These are phyloP conservation scores for Neofusicoccum parvum DNA, from an alignment of 2,329 filamentous ascomycete species.

Conservation along the genomic window DNA sequence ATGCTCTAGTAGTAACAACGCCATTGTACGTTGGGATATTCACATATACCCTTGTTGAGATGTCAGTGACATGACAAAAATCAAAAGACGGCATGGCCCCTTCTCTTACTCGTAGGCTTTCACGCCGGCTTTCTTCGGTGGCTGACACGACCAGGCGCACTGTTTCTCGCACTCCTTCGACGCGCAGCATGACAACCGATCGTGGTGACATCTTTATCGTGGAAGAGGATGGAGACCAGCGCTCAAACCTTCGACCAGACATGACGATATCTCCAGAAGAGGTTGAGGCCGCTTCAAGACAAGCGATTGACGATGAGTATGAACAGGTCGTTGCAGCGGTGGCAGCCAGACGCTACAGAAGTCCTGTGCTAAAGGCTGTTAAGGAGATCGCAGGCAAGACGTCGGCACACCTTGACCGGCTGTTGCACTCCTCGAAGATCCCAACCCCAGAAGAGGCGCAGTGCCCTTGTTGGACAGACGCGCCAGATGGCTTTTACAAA, in stretches of 20 bases:
- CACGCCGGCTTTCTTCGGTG: not conserved
- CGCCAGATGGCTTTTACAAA: not conserved
- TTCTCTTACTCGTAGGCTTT: not conserved
- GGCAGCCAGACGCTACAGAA: not conserved
- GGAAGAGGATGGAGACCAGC: not conserved
- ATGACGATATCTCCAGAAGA: not conserved
- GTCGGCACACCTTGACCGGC: not conserved
- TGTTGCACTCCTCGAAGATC: not conserved
- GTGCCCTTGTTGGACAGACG: not conserved
- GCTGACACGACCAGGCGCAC: not conserved
- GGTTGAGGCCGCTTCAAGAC: not conserved
- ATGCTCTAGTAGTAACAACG: not conserved
- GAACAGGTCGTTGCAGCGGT: not conserved
- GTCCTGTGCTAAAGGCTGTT: not conserved
- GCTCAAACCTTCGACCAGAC: not conserved
- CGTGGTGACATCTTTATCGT: no score
- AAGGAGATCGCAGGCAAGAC: not conserved
- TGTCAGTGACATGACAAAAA: not conserved
- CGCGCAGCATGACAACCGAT: not conserved
- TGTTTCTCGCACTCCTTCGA: not conserved
- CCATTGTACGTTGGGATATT: not conserved
- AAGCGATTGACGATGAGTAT: not conserved
- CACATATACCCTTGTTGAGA: not conserved
- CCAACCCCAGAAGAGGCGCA: not conserved
- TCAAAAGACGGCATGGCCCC: not conserved